Evolutionary conservation across 257 asterid species (phyloP), one percentile per base, ranked within the genome.

Genomic region (Oldenlandia corymbosa): DNA sequence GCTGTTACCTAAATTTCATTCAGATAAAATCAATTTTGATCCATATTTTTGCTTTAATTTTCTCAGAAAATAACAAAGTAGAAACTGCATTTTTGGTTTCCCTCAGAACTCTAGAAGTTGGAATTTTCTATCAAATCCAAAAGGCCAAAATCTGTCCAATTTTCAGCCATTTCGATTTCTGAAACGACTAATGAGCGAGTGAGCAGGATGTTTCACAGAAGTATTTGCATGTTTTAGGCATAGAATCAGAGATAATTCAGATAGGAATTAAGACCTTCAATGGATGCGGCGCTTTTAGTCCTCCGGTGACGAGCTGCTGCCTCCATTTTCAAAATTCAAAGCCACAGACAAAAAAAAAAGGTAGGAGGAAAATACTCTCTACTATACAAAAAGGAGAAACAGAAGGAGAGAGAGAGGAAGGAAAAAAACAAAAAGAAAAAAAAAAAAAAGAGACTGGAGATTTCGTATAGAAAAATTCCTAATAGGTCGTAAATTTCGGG

Each of bases 271-370:
- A n/a, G 50, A 91, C 97, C 99, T 85, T 83, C 88, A 73, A 80
- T 34, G 49, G 81, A 83, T 28, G 95, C 68, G 67, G 88, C 83
- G 59, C 97, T 89, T 69, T 71, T 87, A 61, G 91, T 80, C 80
- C 84, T 92, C 80, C 87, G 68, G 74, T 81, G 95, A 17, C 96
- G 95, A 83, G 82, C 72, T 76, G 79, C 71, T 75, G 77, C 80
- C 84, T 91, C 95, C 98, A 88, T 87, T 72, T 76, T 68, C 67
- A 83, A 68, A 58, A 68, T 76, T 81, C 77, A 81, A n/a, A 78
- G 69, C 67, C 21, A 55, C 60, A 55, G 45, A 34, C 58, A 7
- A 16, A 4, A 64, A 70, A n/a, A 52, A 50, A 42, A 65, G 62
- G 74, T 10, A 77, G 41, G 26, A 41, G 51, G 49, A 30, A 56